Evolutionary conservation across 495 filamentous ascomycete species (phyloP), one percentile per base, ranked within the genome.

Genomic region (Hypoxylon cercidicola): DNA sequence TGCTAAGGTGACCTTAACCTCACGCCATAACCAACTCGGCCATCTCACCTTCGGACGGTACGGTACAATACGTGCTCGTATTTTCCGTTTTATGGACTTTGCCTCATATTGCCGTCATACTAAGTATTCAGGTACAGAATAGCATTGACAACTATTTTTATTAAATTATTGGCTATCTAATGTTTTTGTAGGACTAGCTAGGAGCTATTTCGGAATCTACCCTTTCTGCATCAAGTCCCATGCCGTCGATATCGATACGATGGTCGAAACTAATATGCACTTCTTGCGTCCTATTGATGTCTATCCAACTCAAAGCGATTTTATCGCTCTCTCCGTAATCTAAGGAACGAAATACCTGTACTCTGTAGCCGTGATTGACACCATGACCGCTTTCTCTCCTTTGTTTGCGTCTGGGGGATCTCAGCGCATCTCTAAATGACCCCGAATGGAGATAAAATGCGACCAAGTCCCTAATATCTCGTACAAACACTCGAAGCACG

Each of bases 11-110:
- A 68, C 74, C 74, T 76, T 77, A 77, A 77, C 74, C 74, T 77
- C 66, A 70, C 74, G 74, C 74, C 74, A 76, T 77, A 73, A 77
- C 74, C 74, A 77, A 77, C 74, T 77, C 74, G 74, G 74, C 74
- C 74, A 77, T 75, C 74, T 74, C 71, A 69, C 74, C 74, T 9
- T 32, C n/a, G n/a, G n/a, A n/a, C n/a, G n/a, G n/a, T n/a, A n/a
- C n/a, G n/a, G n/a, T n/a, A n/a, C n/a, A n/a, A n/a, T n/a, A n/a
- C n/a, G n/a, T 32, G 10, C 30, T 11, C 4, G 9, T 8, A 10
- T 32, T 32, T 32, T 10, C 1, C 5, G 7, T 10, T 32, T 4
- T 32, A 32, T 32, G 1, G 30, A 1, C 10, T 4, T 32, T 32
- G 30, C 10, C 3, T 1, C 9, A 2, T 8, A 8, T 7, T 32